Evolutionary conservation across 768 basidiomycete species (phyloP).

Genomic region (Tulasnella sp.): DNA sequence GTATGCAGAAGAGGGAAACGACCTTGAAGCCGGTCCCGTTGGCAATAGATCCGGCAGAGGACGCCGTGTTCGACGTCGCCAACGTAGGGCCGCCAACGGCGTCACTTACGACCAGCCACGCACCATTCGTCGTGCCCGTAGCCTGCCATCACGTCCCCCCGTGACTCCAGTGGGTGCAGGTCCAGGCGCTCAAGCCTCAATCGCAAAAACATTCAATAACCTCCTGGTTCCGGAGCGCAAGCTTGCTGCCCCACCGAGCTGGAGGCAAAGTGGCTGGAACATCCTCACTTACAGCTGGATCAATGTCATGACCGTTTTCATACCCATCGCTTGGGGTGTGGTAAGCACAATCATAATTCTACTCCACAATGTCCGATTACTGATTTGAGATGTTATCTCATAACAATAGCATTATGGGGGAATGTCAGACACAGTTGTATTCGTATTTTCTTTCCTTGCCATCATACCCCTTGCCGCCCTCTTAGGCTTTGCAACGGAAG

Average conservation of each 20-base stretch:
- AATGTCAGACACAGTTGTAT: slow-evolving; percentile 3
- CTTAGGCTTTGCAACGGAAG: slow-evolving; percentile 67
- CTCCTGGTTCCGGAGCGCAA: slow-evolving; percentile 10
- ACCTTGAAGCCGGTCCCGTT: not conserved
- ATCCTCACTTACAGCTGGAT: slow-evolving; percentile 10
- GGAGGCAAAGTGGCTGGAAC: slow-evolving; percentile 9
- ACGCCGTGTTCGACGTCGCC: slow-evolving; percentile 2
- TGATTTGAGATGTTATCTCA: not conserved
- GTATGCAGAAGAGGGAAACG: not conserved
- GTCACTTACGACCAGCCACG: not conserved
- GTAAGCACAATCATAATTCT: not conserved
- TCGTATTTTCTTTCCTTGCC: slow-evolving; percentile 12
- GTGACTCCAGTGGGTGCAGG: not conserved
- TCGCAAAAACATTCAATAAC: slow-evolving; percentile 13
- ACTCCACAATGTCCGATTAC: not conserved
- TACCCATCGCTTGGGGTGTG: slow-evolving; percentile 14
- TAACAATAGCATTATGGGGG: slow-evolving; percentile 4
- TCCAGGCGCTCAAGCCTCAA: slow-evolving; percentile 5
- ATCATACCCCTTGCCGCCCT: slow-evolving; percentile 12
- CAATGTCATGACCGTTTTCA: slow-evolving; percentile 8
- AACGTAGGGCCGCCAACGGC: not conserved
- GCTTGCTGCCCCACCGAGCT: slow-evolving; percentile 11
- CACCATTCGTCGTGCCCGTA: slow-evolving; percentile 1
- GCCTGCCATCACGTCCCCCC: slow-evolving; percentile 13
- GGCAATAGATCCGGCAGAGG: not conserved